A percentile compares a stretch with the other conserved stretches of the same genome.
These are phyloP conservation scores for Hanseniaspora taiwanica DNA, from an alignment of 805 yeast species.

Conservation along the genomic window DNA sequence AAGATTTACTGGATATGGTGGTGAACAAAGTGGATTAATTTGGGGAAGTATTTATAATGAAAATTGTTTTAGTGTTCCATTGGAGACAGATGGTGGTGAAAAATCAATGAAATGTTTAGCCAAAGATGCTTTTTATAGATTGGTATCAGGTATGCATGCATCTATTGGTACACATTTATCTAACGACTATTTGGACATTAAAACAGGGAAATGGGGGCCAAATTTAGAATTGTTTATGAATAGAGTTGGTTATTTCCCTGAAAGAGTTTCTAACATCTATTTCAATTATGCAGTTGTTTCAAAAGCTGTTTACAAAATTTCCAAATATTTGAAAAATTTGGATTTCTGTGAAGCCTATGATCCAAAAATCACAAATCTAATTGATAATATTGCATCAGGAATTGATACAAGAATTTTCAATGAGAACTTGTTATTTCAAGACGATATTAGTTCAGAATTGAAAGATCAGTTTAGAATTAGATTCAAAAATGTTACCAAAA, in stretches of 20 bases:
- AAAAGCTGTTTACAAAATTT: slow-evolving; percentile 63
- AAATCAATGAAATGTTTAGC: slow-evolving; percentile 60
- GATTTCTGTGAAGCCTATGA: slow-evolving; percentile 36
- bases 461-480: slow-evolving; percentile 79
- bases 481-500: slow-evolving; percentile 77
- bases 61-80: slow-evolving; percentile 48
- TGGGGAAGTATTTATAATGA: slow-evolving; percentile 91
- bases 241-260: slow-evolving; percentile 83
- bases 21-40: slow-evolving; percentile 79
- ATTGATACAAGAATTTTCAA: slow-evolving; percentile 30
- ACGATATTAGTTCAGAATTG: slow-evolving; percentile 32
- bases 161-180: slow-evolving; percentile 88
- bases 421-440: slow-evolving; percentile 37
- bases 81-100: slow-evolving; percentile 19
- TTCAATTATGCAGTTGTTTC: slow-evolving; percentile 84
- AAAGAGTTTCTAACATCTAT: slow-evolving; percentile 77
- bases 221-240: slow-evolving; percentile 70
- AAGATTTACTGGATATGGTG: slow-evolving; percentile 92
- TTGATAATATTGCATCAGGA: slow-evolving; percentile 27
- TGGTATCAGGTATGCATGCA: slow-evolving; percentile 89
- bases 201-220: slow-evolving; percentile 74
- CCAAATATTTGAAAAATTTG: slow-evolving; percentile 36
- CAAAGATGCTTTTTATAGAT: slow-evolving; percentile 74
- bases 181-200: slow-evolving; percentile 61
- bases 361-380: slow-evolving; percentile 30